phyloP scores from a whole-genome alignment of 768 basidiomycete species.

The Lanmaoa rubissima region DNA sequence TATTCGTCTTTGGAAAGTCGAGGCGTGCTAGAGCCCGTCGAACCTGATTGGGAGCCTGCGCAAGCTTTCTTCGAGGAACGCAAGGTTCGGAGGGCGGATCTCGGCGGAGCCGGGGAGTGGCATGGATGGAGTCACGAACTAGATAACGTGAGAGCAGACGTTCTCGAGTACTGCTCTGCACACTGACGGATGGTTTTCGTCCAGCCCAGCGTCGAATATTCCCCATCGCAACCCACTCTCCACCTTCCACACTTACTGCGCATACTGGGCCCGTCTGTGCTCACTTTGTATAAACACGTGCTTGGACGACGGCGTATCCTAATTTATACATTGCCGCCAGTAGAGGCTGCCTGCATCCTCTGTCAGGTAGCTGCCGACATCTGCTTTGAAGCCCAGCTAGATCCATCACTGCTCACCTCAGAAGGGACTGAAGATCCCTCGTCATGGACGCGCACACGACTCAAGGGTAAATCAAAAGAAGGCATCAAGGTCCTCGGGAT shows the following conservation, averaged over 20 bases:
- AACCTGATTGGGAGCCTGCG: conserved; percentile 63
- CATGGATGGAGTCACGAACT: conserved; percentile 67
- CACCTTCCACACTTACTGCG: conserved; percentile 76
- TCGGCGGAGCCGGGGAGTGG: conserved; percentile 61
- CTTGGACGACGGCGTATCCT: conserved; percentile 73
- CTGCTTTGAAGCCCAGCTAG: conserved; percentile 48
- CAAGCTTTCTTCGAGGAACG: conserved; percentile 64
- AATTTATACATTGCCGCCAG: conserved; percentile 76
- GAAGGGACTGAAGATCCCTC: conserved; percentile 24
- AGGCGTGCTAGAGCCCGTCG: conserved; percentile 47
- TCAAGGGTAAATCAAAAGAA: conserved; percentile 44
- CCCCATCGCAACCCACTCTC: conserved; percentile 50
- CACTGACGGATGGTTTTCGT: conserved; percentile 16
- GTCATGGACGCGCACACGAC: conserved; percentile 32
- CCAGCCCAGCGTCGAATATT: conserved; percentile 23
- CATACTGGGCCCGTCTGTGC: conserved; percentile 72
- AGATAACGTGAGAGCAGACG: conserved; percentile 41
- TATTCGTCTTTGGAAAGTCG: conserved; percentile 50
- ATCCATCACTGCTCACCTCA: conserved; percentile 19
- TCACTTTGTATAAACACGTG: conserved; percentile 79
- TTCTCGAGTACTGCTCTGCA: neutral
- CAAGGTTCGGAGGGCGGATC: conserved; percentile 47
- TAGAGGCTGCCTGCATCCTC: conserved; percentile 75
- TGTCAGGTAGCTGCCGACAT: conserved; percentile 63
- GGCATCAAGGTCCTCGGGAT: conserved; percentile 73